These are phyloP conservation scores for Vinca minor DNA, from an alignment of 257 asterid species.

Conservation along the genomic window DNA sequence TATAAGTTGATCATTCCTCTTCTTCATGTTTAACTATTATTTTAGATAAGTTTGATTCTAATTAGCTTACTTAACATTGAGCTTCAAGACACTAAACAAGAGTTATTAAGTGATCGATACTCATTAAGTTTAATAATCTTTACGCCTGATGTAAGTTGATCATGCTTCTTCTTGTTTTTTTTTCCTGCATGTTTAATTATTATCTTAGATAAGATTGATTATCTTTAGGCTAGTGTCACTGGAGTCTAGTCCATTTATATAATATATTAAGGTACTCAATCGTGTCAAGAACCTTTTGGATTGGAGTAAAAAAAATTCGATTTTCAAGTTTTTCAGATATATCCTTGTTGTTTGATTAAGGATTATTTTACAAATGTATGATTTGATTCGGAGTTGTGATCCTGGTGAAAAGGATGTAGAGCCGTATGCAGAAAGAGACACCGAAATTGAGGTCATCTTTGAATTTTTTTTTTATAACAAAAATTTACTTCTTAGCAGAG, in stretches of 20 bases:
- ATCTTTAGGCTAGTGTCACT: background rate
- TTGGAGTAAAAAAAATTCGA: background rate
- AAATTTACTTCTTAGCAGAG: no score
- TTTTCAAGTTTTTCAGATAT: no score
- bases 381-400: no score
- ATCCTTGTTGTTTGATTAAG: no score
- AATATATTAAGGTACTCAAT: background rate
- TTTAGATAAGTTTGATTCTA: no score
- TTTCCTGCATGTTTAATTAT: background rate
- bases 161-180: background rate
- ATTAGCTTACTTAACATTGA: background rate
- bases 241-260: background rate
- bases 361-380: no score
- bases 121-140: background rate
- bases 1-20: no score
- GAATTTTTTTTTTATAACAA: no score
- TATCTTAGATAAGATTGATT: background rate
- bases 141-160: constrained; percentile 3
- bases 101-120: background rate
- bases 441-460: no score
- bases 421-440: no score
- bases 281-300: background rate
- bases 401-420: no score
- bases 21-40: no score
- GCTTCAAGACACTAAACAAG: background rate